Evolutionary conservation across 116 monocot genomes (phyloP).

Genomic region (Trichopus zeylanicus): DNA sequence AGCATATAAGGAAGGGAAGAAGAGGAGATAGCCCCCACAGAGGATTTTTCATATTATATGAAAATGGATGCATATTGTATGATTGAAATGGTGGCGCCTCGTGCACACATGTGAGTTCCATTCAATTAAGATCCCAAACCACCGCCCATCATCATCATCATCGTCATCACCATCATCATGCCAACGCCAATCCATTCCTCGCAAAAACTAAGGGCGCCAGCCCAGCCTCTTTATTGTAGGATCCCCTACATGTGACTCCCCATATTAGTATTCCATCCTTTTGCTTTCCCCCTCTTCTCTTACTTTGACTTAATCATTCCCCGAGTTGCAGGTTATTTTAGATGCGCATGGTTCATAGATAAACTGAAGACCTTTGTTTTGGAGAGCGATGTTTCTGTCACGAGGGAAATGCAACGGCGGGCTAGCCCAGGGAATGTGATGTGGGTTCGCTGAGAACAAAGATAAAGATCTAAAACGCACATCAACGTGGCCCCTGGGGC

Average conservation of each 20-base stretch:
- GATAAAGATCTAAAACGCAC: slow-evolving; percentile 1
- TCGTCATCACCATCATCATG: not conserved
- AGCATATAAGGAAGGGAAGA: not conserved
- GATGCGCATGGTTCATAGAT: too few species aligned
- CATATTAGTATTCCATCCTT: not conserved
- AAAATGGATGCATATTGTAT: slow-evolving; percentile 16
- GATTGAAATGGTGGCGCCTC: slow-evolving; percentile 22
- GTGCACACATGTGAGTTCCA: slow-evolving; percentile 46
- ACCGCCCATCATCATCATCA: not conserved
- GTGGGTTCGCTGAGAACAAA: not conserved
- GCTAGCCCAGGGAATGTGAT: not conserved
- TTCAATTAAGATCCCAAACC: slow-evolving; percentile 7
- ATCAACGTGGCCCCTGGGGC: not conserved
- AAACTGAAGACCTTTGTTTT: too few species aligned
- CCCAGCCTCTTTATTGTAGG: too few species aligned
- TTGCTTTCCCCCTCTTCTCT: not conserved
- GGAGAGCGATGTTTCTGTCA: not conserved
- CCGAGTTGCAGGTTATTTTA: too few species aligned
- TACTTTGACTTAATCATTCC: not conserved
- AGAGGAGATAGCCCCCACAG: not conserved
- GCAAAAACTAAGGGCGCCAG: too few species aligned
- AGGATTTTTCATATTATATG: slow-evolving; percentile 2
- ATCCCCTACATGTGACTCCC: not conserved
- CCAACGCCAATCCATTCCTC: too few species aligned
- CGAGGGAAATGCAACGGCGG: too few species aligned